Evolutionary conservation across 768 basidiomycete species (phyloP), one percentile per base, ranked within the genome.

Genomic region (Lanmaoa rubissima): DNA sequence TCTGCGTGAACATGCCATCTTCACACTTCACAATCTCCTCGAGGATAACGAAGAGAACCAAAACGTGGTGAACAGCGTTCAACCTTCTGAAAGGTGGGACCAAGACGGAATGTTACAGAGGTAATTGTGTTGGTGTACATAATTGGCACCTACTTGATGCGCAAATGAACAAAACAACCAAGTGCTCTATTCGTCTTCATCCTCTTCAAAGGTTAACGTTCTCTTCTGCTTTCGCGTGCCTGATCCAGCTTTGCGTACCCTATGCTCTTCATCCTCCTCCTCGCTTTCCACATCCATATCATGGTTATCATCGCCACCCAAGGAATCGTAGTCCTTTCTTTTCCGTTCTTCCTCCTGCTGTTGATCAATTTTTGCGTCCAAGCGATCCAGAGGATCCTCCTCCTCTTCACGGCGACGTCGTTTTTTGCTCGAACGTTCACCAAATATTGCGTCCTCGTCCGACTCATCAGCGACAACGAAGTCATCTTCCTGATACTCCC

Each of bases 1-100:
- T 73, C 75, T 98, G 46, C 87, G 93, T 19, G 95, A 98, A 74
- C 92, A 97, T 67, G 93, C 94, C 2, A 82, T 98, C 41, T 86
- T 97, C 61, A 81, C 92, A 19, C 76, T 97, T 19, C 83, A 84
- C 43, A 92, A 90, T 70, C 71, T 96, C 12, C 78, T 98, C 54
- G 78, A 87, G 61, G 77, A 79, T 38, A 97, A 97, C 69, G 59
- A 72, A 31, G 88, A 87, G 57, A 97, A 92, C 63, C 93, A 98
- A 72, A 79, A 78, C 3, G 77, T 92, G 41, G 87, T 98, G 46
- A 81, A 86, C 55, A 82, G 82, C 52, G 82, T 94, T 59, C 82
- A 85, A 65, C 87, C 87, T 28, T 74, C 79, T 19, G 77, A 78
- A 54, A 75, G 80, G 53, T 84, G 85, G 78, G 81, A 80, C 55